Evolutionary conservation across 768 basidiomycete genomes (phyloP), one percentile per base, ranked within the genome.

Genomic region (Mycena galericulata): DNA sequence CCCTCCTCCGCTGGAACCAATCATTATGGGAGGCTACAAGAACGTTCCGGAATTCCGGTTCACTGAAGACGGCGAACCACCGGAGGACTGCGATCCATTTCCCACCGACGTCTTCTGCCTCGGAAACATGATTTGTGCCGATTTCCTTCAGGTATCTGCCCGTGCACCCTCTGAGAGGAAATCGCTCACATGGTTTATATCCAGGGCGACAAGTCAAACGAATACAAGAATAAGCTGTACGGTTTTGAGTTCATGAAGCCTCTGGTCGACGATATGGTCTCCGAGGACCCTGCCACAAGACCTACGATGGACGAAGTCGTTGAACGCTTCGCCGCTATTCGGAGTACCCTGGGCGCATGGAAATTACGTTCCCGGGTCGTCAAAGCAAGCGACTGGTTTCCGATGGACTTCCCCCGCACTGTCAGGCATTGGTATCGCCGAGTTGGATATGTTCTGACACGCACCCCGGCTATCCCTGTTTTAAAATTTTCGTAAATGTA

Each of bases 1-100:
- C 15, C 22, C 30, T 26, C 45, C 45, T n/a, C 80, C 82, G 0
- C 67, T 66, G 0, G 80, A 78, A 32, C 46, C 67, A 7, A 77
- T 80, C 0, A 74, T 83, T 2, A 66, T 69, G 9, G 86, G 84
- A 0, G 84, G 80, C 5, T 85, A 88, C 71, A 79, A 78, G 55
- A 73, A 81, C 0, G 80, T 79, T 0, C 85, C 85, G 1, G 84
- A 85, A 54, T 80, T 79, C 46, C 73, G 78, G 27, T 72, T 61
- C 8, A 36, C 8, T 6, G 8, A 6, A 36, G 34, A 64, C 0
- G 38, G 65, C 1, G 34, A 7, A 14, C 34, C 6, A 14, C 34
- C 34, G 34, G 14, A 7, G 34, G 78, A 47, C 9, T 57, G 45
- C 41, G 53, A 54, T 38, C 53, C 53, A 24, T 54, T 54, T 17